Percentiles rank a stretch among this genome's conserved stretches.
Evolutionary conservation across 2,329 filamentous ascomycete species (phyloP).

Genomic region (Tolypocladium guangdongense): DNA sequence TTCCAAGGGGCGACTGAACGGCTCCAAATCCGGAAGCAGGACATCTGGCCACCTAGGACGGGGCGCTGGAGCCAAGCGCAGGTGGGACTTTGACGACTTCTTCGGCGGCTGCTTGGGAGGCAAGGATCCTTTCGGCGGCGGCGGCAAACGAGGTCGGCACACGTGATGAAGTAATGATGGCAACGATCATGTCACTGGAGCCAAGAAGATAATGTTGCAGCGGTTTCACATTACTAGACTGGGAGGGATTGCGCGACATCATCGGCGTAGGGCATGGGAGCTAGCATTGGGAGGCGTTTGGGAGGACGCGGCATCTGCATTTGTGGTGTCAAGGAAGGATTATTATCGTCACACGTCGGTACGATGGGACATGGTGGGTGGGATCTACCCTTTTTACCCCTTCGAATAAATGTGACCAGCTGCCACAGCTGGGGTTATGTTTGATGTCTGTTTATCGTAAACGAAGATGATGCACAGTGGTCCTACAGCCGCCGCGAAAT

Average conservation of each 20-base stretch:
- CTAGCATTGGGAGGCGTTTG: slow-evolving; percentile 26
- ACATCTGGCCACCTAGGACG: slow-evolving; percentile 39
- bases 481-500: background rate
- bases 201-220: slow-evolving; percentile 3
- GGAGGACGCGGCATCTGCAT: slow-evolving; percentile 18
- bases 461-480: background rate
- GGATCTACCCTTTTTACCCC: background rate
- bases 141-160: slow-evolving; percentile 41
- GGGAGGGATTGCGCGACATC: slow-evolving; percentile 14
- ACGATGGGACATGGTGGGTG: background rate
- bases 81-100: slow-evolving; percentile 63
- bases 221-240: slow-evolving; percentile 5
- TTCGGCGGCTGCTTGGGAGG: slow-evolving; percentile 58
- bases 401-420: background rate
- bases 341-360: background rate
- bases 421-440: background rate
- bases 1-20: slow-evolving; percentile 18
- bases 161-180: slow-evolving; percentile 12
- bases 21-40: slow-evolving; percentile 13
- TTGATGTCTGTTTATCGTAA: background rate
- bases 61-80: slow-evolving; percentile 60
- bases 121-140: slow-evolving; percentile 45
- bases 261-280: slow-evolving; percentile 23
- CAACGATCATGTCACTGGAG: slow-evolving; percentile 4
- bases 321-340: slow-evolving; percentile 3